Evolutionary conservation across 192 early-diverging fungal species (phyloP).

Genomic region (Podila epigama): DNA sequence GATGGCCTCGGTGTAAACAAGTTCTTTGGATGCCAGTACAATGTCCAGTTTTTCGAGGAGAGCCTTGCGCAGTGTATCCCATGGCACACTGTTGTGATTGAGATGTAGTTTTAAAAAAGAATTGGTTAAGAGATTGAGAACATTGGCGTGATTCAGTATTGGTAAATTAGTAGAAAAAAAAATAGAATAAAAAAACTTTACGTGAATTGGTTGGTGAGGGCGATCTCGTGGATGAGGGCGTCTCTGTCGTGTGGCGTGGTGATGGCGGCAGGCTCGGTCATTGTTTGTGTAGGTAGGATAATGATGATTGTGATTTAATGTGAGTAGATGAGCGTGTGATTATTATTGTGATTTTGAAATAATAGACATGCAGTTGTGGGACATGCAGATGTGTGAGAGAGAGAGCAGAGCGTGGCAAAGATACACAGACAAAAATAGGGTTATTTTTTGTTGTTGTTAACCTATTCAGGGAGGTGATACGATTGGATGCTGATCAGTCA

Average conservation of each 20-base stretch:
- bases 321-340: background rate
- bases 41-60: conserved; percentile 15
- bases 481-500: too few species aligned
- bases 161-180: too few species aligned
- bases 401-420: too few species aligned
- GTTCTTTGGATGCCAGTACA: conserved; percentile 14
- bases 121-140: background rate
- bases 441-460: too few species aligned
- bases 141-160: background rate
- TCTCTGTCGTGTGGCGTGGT: background rate
- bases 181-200: conserved; percentile 8
- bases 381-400: too few species aligned
- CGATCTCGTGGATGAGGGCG: conserved; percentile 31
- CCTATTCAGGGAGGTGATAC: too few species aligned
- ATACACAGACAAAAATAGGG: too few species aligned
- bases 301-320: background rate
- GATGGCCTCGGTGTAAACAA: conserved; percentile 21
- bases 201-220: conserved; percentile 44
- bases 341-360: too few species aligned
- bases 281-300: background rate
- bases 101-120: background rate
- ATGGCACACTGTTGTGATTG: conserved; percentile 13
- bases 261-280: background rate
- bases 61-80: conserved; percentile 25
- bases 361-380: too few species aligned